Evolutionary conservation across 2,329 filamentous ascomycete species (phyloP), one percentile per base, ranked within the genome.

Genomic region (Microthyrium microscopicum): DNA sequence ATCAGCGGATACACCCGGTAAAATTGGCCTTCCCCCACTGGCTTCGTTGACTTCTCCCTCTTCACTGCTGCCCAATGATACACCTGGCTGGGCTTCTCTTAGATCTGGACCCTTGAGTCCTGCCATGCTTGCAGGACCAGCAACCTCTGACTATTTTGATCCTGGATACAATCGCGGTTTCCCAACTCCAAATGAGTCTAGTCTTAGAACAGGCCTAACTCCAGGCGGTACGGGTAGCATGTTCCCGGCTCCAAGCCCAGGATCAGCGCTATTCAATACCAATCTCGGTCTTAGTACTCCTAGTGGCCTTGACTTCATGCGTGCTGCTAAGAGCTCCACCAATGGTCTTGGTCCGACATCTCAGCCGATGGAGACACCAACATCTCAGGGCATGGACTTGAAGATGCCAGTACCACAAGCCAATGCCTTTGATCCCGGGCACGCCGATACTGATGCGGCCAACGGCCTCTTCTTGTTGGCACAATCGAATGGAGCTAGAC

Each of bases 181-280:
- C 50, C 82, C 84, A 4, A 95, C 89, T 4, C 87, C 87, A 1
- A 94, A 94, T 70, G 89, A 98, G 58, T 95, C 87, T 5, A 91
- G 83, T 3, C 62, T 95, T 33, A 70, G 89, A 39, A 89, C 84
- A 39, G 89, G 89, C 36, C 60, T 95, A 44, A 95, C 89, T 34
- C 89, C 89, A 31, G 89, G 89, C 39, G 87, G 87, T 44, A 84
- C 85, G 52, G 87, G 85, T 46, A 92, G 85, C 46, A 95, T 95
- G 83, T 95, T 95, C 62, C 84, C 87, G 36, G 81, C 78, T 35
- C 78, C 83, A 3, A 92, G 80, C 52, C 85, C 83, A 4, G 91
- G 81, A 52, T 81, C 82, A 0, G 78, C 79, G 32, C 59, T 94
- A 5, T 82, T 85, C 55, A 77, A 77, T 40, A 77, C 79, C 43